A percentile compares a stretch with the other conserved stretches of the same genome.
Evolutionary conservation across 192 early-diverging fungal genomes (phyloP).

Genomic region (Backusella westeae): DNA sequence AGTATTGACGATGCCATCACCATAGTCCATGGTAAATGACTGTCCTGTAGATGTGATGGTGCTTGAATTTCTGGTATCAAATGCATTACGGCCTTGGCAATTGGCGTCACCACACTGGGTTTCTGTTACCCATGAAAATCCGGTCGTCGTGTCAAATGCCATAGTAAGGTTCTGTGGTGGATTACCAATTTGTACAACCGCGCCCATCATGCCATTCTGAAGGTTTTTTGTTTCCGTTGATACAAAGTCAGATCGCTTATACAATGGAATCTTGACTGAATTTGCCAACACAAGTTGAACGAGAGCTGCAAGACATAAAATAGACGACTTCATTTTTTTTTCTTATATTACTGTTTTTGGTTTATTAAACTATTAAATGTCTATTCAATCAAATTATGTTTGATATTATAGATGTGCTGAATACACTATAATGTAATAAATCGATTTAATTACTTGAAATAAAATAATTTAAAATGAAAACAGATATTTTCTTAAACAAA

Average conservation of each 20-base stretch:
- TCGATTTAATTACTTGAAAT: background rate
- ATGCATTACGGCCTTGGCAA: slow-evolving; percentile 31
- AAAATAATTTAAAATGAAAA: background rate
- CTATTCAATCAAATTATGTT: background rate
- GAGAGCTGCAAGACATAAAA: slow-evolving; percentile 26
- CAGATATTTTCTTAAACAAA: background rate
- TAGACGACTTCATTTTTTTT: slow-evolving; percentile 23
- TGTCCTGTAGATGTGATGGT: slow-evolving; percentile 14
- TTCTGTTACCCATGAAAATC: slow-evolving; percentile 33
- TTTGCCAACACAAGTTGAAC: slow-evolving; percentile 24
- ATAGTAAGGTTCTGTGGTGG: slow-evolving; percentile 91
- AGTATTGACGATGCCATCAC: slow-evolving; percentile 21
- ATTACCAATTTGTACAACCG: slow-evolving; percentile 78
- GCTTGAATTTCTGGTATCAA: slow-evolving; percentile 24
- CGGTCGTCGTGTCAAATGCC: slow-evolving; percentile 79
- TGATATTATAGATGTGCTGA: background rate
- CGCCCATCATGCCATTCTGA: slow-evolving; percentile 67
- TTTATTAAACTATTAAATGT: background rate
- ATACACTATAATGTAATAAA: background rate
- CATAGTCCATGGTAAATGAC: slow-evolving; percentile 31
- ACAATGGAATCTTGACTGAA: slow-evolving; percentile 27
- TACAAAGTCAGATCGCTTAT: slow-evolving; percentile 23
- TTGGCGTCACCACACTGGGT: slow-evolving; percentile 24
- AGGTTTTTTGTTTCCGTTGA: slow-evolving; percentile 19
- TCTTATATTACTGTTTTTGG: background rate